Evolutionary conservation across 2,329 filamentous ascomycete genomes (phyloP).

Genomic region (Colletotrichum noveboracense): DNA sequence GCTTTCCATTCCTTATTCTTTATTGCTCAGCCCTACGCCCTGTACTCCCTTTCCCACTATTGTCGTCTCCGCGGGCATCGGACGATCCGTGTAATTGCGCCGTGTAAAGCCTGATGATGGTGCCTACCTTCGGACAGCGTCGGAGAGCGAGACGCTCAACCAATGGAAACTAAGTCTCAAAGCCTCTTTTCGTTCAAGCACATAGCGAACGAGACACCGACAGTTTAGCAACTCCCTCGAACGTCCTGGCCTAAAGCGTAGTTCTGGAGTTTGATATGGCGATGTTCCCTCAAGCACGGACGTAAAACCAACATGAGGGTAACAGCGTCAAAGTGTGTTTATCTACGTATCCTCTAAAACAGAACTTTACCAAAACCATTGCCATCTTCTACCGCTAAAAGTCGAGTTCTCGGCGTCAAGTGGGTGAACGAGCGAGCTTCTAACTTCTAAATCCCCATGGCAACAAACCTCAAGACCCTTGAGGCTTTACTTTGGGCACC

Average conservation of each 20-base stretch:
- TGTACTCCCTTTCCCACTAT: neutral
- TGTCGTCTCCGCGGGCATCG: neutral
- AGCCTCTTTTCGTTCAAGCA: fast-evolving
- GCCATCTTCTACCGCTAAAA: no score
- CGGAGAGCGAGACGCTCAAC: neutral
- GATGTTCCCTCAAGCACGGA: no score
- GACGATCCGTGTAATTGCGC: neutral
- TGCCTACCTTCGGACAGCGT: neutral
- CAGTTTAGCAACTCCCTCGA: neutral
- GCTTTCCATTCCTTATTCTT: neutral
- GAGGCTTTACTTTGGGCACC: neutral
- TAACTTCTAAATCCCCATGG: neutral
- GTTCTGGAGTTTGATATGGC: no score
- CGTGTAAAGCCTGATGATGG: neutral
- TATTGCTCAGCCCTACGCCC: neutral
- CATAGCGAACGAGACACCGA: neutral
- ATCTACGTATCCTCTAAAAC: no score
- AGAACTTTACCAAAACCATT: no score
- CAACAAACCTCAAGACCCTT: neutral
- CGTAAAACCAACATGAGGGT: no score
- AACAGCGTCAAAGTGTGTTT: no score
- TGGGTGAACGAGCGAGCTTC: no score
- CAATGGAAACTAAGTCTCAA: neutral
- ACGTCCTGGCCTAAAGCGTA: no score
- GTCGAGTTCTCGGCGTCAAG: no score